Base-by-base conservation (phyloP, 192 early-diverging fungal genomes). In the Endogone sp. region DNA sequence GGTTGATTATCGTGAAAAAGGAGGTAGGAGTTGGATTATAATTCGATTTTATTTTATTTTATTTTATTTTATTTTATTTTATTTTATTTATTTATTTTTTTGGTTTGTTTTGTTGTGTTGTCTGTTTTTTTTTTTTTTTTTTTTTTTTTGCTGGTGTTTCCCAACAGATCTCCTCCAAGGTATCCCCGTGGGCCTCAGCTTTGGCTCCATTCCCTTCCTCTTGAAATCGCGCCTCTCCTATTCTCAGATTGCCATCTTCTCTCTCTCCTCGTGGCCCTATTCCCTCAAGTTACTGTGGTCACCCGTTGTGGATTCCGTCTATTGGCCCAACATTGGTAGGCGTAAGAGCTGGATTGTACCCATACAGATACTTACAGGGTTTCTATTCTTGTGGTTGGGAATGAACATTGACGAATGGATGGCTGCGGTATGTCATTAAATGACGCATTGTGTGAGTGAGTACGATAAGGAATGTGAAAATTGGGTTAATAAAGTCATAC, bases 281-380 rank as follows among this genome's bases (percentile, higher is more conserved):
- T 96, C 94, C 44, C 88, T 99, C 55, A 99, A 99, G 83, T 88
- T 99, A 27, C 82, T 99, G 44, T 99, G 97, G 97, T 97, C 95
- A 16, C 97, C 97, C 4, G 91, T 99, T 55, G 95, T 99, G 3
- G 97, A 99, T 73, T 91, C 94, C 3, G 72, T 92, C 63, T 99
- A 91, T 68, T 86, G 85, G 64, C 88, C 89, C 59, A 79, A 76
- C 29, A 71, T 99, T 67, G 97, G 97, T 22, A 86, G 96, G 16
- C 79, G 97, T 73, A 99, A 99, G 77, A 92, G 90, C 60, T 99
- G 97, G 97, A 98, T 99, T 56, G 87, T 97, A n/a, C 97, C 97
- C 23, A 98, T 99, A 68, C 97, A 99, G 77, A 80, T 94, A 6
- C 72, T 95, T 30, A 90, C 91, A 9, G 96, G 92, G 8, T 16